Evolutionary conservation across 768 basidiomycete species (phyloP).

Genomic region (Rhodocollybia butyracea): DNA sequence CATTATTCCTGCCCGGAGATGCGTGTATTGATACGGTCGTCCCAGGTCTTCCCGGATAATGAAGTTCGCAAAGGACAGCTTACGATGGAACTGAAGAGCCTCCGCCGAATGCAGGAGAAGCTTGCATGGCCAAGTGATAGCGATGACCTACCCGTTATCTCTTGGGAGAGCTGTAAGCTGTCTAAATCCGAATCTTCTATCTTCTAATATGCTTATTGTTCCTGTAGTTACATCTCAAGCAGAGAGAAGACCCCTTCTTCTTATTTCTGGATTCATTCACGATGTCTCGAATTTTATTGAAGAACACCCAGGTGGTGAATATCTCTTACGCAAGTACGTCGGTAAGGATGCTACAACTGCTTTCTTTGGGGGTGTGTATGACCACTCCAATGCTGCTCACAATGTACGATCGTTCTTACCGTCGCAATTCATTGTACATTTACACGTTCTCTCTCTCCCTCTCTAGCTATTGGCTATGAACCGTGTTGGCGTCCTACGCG

Average conservation of each 20-base stretch:
- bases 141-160: constrained; percentile 57
- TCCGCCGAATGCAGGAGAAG: constrained; percentile 72
- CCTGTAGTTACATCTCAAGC: constrained; percentile 72
- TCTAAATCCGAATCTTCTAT: constrained; percentile 10
- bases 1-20: neutral
- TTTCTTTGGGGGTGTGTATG: constrained; percentile 91
- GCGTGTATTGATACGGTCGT: neutral
- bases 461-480: constrained; percentile 58
- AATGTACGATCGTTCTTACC: constrained; percentile 50
- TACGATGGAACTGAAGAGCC: constrained; percentile 90
- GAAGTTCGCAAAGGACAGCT: constrained; percentile 84
- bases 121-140: constrained; percentile 78
- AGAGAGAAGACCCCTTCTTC: constrained; percentile 74
- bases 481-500: constrained; percentile 61
- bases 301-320: constrained; percentile 86
- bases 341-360: constrained; percentile 88
- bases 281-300: constrained; percentile 83
- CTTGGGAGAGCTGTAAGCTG: constrained; percentile 13
- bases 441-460: constrained; percentile 8
- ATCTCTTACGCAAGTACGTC: constrained; percentile 78
- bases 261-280: constrained; percentile 91
- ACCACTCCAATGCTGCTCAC: constrained; percentile 86
- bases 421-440: neutral
- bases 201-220: constrained; percentile 19
- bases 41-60: constrained; percentile 48